These are phyloP conservation scores for Talaromyces rugulosus DNA, from an alignment of 2,329 filamentous ascomycete species.

Conservation along the genomic window DNA sequence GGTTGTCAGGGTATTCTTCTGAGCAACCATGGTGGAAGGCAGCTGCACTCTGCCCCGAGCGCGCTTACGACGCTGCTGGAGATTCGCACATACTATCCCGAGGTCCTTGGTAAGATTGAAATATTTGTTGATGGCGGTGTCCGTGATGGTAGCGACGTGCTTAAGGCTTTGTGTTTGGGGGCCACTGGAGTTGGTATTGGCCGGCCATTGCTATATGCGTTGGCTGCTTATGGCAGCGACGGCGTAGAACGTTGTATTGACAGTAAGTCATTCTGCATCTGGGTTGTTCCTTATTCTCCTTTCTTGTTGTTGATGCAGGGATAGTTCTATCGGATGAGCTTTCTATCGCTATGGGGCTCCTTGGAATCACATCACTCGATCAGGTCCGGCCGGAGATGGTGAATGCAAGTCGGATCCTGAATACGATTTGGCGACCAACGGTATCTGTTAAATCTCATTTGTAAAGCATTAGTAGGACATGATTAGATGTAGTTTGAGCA, in stretches of 20 bases:
- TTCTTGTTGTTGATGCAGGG: neutral
- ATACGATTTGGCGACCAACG: neutral
- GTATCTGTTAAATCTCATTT: neutral
- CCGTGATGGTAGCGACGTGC: constrained; percentile 1
- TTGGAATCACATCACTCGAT: neutral
- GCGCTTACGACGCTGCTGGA: constrained; percentile 49
- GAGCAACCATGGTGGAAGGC: constrained; percentile 44
- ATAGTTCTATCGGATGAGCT: neutral
- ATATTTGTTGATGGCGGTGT: constrained; percentile 4
- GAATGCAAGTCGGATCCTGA: neutral
- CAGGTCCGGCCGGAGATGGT: neutral
- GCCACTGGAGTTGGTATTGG: neutral
- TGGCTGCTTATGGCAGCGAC: neutral
- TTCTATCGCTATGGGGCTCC: neutral
- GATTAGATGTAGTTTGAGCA: neutral
- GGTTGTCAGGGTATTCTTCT: constrained; percentile 26
- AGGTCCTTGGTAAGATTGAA: constrained; percentile 19
- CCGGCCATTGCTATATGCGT: constrained; percentile 1
- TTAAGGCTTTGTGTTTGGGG: constrained; percentile 5
- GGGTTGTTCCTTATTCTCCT: neutral
- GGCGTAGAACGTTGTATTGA: neutral
- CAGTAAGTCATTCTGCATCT: neutral
- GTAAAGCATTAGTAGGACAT: neutral
- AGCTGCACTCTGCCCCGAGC: constrained; percentile 41
- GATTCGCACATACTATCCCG: neutral